phyloP scores from a whole-genome alignment of 2,329 filamentous ascomycete species.

The Fusarium gaditjirri region DNA sequence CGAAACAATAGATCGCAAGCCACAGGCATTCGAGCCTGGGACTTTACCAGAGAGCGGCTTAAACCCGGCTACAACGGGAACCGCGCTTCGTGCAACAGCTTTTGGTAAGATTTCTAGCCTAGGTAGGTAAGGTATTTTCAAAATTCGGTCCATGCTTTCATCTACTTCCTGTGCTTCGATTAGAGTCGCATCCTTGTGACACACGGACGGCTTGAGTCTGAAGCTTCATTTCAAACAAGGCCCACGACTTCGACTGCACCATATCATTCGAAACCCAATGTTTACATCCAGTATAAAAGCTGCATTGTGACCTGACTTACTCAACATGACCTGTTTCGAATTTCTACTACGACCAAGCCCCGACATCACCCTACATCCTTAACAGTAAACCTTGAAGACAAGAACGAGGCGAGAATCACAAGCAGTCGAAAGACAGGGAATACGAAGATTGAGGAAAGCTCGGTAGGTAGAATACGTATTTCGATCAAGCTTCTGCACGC shows the following conservation, averaged over 20 bases:
- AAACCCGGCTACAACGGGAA: conserved; percentile 35
- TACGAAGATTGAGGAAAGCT: conserved; percentile 31
- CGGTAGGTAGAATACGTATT: conserved; percentile 14
- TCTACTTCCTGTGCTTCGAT: conserved; percentile 43
- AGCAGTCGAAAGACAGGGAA: conserved; percentile 19
- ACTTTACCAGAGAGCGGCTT: conserved; percentile 13
- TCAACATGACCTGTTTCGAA: neutral
- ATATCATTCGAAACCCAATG: neutral
- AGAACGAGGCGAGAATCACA: conserved; percentile 26
- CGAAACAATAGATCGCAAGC: conserved; percentile 40
- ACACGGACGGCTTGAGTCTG: conserved; percentile 14
- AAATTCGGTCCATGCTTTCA: conserved; percentile 39
- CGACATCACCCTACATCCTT: neutral
- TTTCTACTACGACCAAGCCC: neutral
- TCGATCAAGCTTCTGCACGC: conserved; percentile 8
- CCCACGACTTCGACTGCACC: conserved; percentile 16
- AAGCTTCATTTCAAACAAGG: conserved; percentile 5
- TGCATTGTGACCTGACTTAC: neutral
- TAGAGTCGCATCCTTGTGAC: conserved; percentile 29
- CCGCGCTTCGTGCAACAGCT: conserved; percentile 24
- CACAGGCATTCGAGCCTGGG: conserved; percentile 12
- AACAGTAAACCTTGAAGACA: conserved; percentile 20
- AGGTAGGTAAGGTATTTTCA: conserved; percentile 25
- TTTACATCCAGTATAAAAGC: neutral
- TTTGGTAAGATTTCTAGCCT: conserved; percentile 5